These are phyloP conservation scores for Phylloporus sp. DNA, from an alignment of 768 basidiomycete genomes.

Conservation along the genomic window DNA sequence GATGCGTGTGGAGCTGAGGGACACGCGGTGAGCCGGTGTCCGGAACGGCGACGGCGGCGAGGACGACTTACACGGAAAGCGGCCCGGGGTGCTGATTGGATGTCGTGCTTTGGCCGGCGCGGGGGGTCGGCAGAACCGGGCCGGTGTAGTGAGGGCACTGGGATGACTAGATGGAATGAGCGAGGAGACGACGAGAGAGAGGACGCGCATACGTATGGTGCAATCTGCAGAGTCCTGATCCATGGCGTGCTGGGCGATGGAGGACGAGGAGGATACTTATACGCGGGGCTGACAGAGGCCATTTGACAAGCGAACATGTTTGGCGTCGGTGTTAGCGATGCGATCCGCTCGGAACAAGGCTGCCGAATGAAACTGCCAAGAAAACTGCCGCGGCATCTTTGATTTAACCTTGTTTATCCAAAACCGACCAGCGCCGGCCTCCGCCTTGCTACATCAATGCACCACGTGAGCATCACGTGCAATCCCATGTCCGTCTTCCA, in stretches of 20 bases:
- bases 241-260: background rate
- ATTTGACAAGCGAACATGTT: too few relatives aligned
- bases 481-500: conserved; percentile 31
- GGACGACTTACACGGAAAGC: conserved; percentile 52
- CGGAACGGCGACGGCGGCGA: too few relatives aligned
- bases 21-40: conserved; percentile 7
- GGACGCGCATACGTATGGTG: conserved; percentile 53
- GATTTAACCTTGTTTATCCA: too few relatives aligned
- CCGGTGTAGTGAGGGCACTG: conserved; percentile 34
- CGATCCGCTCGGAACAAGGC: too few relatives aligned
- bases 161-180: conserved; percentile 36
- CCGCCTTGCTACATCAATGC: too few relatives aligned
- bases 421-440: too few relatives aligned
- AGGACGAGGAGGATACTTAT: background rate
- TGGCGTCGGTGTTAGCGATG: too few relatives aligned
- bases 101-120: conserved; percentile 46
- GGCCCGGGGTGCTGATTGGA: conserved; percentile 51
- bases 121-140: background rate
- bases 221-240: conserved; percentile 49
- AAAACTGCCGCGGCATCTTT: too few relatives aligned
- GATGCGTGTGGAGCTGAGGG: conserved; percentile 70
- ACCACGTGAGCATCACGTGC: background rate
- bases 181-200: background rate
- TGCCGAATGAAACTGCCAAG: too few relatives aligned
- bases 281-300: background rate